Percentiles rank a stretch among this genome's conserved stretches.
phyloP scores from a whole-genome alignment of 495 filamentous ascomycete species.

The Trichocladium uniseriatum region DNA sequence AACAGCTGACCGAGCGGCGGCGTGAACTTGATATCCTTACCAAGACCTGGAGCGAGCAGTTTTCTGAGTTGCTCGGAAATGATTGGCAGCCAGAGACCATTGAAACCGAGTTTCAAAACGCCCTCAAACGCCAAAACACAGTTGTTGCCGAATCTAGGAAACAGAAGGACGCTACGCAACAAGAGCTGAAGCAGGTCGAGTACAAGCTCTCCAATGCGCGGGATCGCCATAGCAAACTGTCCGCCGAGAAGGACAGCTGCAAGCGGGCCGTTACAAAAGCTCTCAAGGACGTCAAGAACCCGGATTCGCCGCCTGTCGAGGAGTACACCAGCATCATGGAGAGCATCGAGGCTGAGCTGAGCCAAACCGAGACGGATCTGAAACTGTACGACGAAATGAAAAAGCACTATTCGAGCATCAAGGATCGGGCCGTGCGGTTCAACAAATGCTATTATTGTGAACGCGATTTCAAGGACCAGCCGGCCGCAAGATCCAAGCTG shows the following conservation, averaged over 20 bases:
- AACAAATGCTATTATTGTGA: constrained; percentile 66
- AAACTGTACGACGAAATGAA: constrained; percentile 52
- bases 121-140: constrained; percentile 46
- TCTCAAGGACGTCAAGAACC: constrained; percentile 27
- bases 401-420: constrained; percentile 53
- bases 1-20: constrained; percentile 61
- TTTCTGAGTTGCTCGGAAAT: constrained; percentile 51
- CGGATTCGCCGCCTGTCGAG: constrained; percentile 27
- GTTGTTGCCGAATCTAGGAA: constrained; percentile 51
- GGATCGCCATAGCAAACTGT: constrained; percentile 52
- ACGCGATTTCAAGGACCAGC: constrained; percentile 50
- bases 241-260: constrained; percentile 53
- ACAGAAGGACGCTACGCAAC: constrained; percentile 56
- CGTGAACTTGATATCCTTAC: constrained; percentile 67
- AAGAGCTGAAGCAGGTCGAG: constrained; percentile 69
- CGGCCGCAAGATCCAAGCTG: constrained; percentile 45
- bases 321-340: constrained; percentile 35
- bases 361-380: constrained; percentile 52
- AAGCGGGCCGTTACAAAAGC: constrained; percentile 38
- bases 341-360: constrained; percentile 47
- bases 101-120: constrained; percentile 60
- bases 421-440: constrained; percentile 47
- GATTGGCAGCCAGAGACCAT: constrained; percentile 62
- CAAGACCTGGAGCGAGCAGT: constrained; percentile 59
- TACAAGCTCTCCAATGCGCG: constrained; percentile 60